Percentiles rank a stretch among this genome's conserved stretches.
Conservation (phyloP, 345 rosid genomes). For the Aethionema arabicum region DNA sequence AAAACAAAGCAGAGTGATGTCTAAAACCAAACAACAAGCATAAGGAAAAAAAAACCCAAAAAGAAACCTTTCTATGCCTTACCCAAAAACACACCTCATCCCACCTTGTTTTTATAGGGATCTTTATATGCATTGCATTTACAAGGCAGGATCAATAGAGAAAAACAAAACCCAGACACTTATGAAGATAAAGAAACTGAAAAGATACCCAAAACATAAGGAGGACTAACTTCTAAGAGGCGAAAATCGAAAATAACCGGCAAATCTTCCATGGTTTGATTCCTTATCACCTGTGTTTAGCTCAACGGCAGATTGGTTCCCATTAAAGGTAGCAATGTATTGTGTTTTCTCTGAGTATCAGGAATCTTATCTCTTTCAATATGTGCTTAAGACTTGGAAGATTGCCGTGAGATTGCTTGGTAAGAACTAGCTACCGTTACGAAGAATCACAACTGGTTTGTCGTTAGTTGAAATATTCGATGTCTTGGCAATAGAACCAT, state of each 20-base stretch:
- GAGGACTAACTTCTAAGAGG: background rate
- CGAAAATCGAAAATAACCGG: background rate
- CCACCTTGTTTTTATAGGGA: background rate
- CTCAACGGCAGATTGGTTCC: background rate
- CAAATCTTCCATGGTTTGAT: background rate
- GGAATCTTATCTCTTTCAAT: background rate
- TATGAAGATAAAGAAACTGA: background rate
- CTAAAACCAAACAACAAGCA: background rate
- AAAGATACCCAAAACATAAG: background rate
- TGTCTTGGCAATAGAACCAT: slow-evolving; percentile 23
- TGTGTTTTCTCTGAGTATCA: background rate
- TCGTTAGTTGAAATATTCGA: slow-evolving; percentile 21
- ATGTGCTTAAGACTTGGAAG: background rate
- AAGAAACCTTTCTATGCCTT: background rate
- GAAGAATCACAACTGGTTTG: slow-evolving; percentile 20
- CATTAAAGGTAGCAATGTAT: background rate
- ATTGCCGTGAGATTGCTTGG: slow-evolving; percentile 15
- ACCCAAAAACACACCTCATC: background rate
- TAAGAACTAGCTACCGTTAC: slow-evolving; percentile 35
- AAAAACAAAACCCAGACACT: background rate
- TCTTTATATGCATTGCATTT: slow-evolving; percentile 1
- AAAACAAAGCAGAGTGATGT: background rate
- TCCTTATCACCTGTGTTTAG: background rate
- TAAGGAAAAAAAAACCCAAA: background rate
- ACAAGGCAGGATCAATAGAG: background rate